Evolutionary conservation across 1,284 basidiomycete genomes (phyloP), one percentile per base, ranked within the genome.

Genomic region (Fomitopsis palustris): DNA sequence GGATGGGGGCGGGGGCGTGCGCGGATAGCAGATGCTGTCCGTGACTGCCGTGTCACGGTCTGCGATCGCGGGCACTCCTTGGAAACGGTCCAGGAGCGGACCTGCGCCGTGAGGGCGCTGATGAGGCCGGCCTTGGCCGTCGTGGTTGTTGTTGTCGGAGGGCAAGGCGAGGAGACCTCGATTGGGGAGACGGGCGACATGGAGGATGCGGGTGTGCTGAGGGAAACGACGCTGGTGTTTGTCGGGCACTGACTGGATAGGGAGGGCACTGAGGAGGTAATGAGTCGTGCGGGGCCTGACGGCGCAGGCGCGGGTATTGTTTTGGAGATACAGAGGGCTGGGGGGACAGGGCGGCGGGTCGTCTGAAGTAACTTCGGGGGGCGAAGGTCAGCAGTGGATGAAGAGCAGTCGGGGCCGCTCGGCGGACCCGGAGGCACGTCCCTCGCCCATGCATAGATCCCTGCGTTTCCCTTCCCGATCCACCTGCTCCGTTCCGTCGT

Each of bases 251-350:
- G 70, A 53, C 64, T 64, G 21, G 69, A 67, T 33, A 68, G 66
- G 12, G 65, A 62, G 33, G 68, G 69, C 14, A 70, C 69, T 0
- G 72, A 70, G 12, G 70, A 71, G 62, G 66, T 64, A 57, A 74
- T 70, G 25, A 72, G 71, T 5, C 64, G 67, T 9, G 70, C 70
- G 54, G 72, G 68, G 57, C 62, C 63, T 6, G 76, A 69, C 67
- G 62, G 68, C 17, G 45, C 45, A 29, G 45, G 21, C 45, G 69
- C 67, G 4, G 75, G 67, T 12, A 60, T 59, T 0, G 68, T 65
- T 57, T 64, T 68, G 41, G 78, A 77, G 66, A 80, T 77, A 69
- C 74, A 79, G 58, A 84, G 77, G 14, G 80, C 75, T 4, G 81
- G 79, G 5, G 78, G 76, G 27, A 76, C 72, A 17, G 75, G 75